A percentile compares a stretch with the other conserved stretches of the same genome.
These are phyloP conservation scores for Phytophthora cactorum DNA, from an alignment of 352 stramenopile genomes.

Conservation along the genomic window DNA sequence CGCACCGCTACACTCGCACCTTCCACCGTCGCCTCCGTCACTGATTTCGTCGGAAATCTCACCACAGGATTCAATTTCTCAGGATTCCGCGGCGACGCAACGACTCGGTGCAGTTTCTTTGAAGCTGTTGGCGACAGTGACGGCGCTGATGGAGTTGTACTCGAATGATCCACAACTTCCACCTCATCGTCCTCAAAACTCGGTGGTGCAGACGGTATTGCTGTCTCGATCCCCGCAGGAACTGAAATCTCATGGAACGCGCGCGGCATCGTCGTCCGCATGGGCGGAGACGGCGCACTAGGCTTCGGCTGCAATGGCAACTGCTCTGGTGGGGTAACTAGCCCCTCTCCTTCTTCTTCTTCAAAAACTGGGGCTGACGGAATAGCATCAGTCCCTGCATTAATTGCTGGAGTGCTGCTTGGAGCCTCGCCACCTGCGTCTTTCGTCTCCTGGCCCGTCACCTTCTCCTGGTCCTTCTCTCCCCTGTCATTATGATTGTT, in stretches of 20 bases:
- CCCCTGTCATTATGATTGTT: slow-evolving; percentile 16
- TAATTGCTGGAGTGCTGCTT: neutral
- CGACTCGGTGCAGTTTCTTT: slow-evolving; percentile 46
- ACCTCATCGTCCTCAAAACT: slow-evolving; percentile 31
- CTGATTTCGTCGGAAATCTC: slow-evolving; percentile 16
- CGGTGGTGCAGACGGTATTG: slow-evolving; percentile 38
- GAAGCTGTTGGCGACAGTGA: slow-evolving; percentile 52
- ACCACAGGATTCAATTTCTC: slow-evolving; percentile 29
- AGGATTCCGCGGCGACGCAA: slow-evolving; percentile 17
- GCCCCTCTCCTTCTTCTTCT: slow-evolving; percentile 21
- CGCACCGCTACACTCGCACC: slow-evolving; percentile 42
- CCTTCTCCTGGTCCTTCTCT: neutral
- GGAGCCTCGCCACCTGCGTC: too few species aligned
- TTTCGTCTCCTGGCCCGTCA: neutral
- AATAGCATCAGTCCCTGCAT: neutral
- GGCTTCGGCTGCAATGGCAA: slow-evolving; percentile 18
- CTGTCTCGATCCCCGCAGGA: neutral
- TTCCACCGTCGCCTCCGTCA: slow-evolving; percentile 24
- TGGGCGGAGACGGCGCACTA: slow-evolving; percentile 21
- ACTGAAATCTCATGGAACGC: slow-evolving; percentile 41
- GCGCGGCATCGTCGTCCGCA: slow-evolving; percentile 26
- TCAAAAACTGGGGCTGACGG: slow-evolving; percentile 45
- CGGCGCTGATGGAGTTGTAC: slow-evolving; percentile 38
- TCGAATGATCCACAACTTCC: slow-evolving; percentile 10
- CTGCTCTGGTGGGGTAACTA: neutral